phyloP scores from a whole-genome alignment of 805 yeast genomes.

The Dipodascopsis uninucleata region DNA sequence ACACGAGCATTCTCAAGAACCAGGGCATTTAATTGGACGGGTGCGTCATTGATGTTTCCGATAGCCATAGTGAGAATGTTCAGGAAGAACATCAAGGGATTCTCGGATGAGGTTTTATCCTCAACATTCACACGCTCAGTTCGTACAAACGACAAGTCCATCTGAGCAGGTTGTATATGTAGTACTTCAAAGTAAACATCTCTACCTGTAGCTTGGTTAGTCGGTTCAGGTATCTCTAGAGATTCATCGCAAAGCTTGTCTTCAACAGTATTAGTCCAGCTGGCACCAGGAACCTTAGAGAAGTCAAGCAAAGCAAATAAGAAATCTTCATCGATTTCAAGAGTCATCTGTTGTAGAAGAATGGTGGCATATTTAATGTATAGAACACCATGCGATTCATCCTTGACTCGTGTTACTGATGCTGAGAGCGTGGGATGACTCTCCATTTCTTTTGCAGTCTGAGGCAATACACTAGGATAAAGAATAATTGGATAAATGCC shows the following conservation, averaged over 20 bases:
- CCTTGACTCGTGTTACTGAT: constrained; percentile 77
- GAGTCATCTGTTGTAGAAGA: constrained; percentile 81
- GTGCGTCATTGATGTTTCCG: constrained; percentile 96
- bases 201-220: constrained; percentile 49
- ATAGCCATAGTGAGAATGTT: constrained; percentile 93
- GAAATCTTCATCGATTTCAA: constrained; percentile 93
- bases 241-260: constrained; percentile 60
- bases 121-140: constrained; percentile 72
- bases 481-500: constrained; percentile 82
- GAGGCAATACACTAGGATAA: constrained; percentile 87
- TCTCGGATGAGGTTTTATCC: constrained; percentile 58
- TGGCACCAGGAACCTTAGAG: constrained; percentile 73
- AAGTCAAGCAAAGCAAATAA: constrained; percentile 77
- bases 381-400: constrained; percentile 82
- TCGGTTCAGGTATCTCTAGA: constrained; percentile 69
- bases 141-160: constrained; percentile 85
- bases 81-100: constrained; percentile 63
- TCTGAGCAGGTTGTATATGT: constrained; percentile 85
- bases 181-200: constrained; percentile 90
- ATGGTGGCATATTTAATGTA: constrained; percentile 90
- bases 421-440: constrained; percentile 89
- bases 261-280: constrained; percentile 52
- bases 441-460: constrained; percentile 75
- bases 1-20: constrained; percentile 85
- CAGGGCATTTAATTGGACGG: constrained; percentile 81